Base-by-base conservation (phyloP, 805 yeast genomes). In the Candida adriatica region DNA sequence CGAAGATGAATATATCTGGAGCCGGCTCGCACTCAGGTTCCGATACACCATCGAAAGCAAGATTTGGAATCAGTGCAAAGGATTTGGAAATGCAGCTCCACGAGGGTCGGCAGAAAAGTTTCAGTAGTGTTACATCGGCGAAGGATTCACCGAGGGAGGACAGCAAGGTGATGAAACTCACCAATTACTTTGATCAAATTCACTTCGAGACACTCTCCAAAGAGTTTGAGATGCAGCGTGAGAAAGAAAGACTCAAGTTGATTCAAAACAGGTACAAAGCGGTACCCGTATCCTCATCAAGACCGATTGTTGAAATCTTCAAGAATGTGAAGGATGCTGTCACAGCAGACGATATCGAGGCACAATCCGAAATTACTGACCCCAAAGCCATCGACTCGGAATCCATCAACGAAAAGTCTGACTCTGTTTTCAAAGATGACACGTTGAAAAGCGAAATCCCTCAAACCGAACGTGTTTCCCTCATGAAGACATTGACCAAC, bases 261-360 rank as follows among this genome's bases (percentile, higher is more conserved):
- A 66, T 73, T 26, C 65, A 60, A 41, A 68, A 75, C 43, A 70
- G 79, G 45, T 74, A 75, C 51, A 66, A 77, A 38, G 85, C 90
- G 0, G 61, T 66, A 10, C 87, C 92, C 6, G 72, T 85, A 30
- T 74, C 76, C 16, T 71, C 77, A 2, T 76, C 92, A 1, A 78
- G 73, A 37, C 97, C 98, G 0, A 80, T 85, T 34, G 96, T 88
- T 15, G 96, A 88, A 46, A 81, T 92, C 16, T 92, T 82, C 52
- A 78, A 85, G 43, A 79, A 84, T 48, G 92, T 84, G 9, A 77
- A 79, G 38, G 96, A 88, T 58, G 96, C 94, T 1, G 92, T 86
- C 6, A 81, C 73, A 34, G 76, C 69, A 35, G 64, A 63, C 13
- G 48, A 64, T 10, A 63, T 59, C 27, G 66, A 56, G 6, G 55